phyloP scores from a whole-genome alignment of 257 asterid genomes.

The Scutellaria minor region DNA sequence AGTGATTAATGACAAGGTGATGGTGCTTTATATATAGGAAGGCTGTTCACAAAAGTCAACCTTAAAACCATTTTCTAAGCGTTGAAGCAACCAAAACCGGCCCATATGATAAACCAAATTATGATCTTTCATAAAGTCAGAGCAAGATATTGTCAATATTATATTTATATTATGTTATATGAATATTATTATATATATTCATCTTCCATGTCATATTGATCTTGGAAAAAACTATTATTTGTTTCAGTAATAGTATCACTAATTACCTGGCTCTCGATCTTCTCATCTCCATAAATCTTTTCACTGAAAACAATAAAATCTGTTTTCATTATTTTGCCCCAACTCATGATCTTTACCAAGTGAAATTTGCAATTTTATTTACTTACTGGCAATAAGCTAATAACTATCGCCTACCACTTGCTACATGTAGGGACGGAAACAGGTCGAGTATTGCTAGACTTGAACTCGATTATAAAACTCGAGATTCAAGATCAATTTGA shows the following conservation, averaged over 20 bases:
- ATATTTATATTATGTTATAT: neutral
- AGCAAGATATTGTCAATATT: constrained; percentile 6
- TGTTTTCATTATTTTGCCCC: neutral
- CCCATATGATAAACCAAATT: constrained; percentile 41
- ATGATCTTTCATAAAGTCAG: constrained; percentile 39
- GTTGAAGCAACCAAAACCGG: constrained; percentile 40
- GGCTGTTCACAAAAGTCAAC: constrained; percentile 50
- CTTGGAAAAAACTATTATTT: neutral
- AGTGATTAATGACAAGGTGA: neutral
- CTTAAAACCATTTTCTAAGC: constrained; percentile 25
- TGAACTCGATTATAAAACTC: no score
- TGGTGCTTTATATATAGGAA: constrained; percentile 25
- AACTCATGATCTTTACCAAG: no score
- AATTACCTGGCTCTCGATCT: constrained; percentile 6
- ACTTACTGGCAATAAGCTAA: no score
- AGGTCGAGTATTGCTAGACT: no score
- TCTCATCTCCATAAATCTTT: neutral
- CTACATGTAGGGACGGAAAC: no score
- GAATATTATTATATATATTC: no score
- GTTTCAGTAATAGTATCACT: constrained; percentile 7
- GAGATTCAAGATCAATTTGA: no score
- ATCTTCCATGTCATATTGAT: constrained; percentile 37
- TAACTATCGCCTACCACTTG: no score
- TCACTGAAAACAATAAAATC: neutral
- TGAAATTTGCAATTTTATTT: no score